Conservation (phyloP, 2,329 filamentous ascomycete genomes). For the Aspergillus pseudoglaucus region DNA sequence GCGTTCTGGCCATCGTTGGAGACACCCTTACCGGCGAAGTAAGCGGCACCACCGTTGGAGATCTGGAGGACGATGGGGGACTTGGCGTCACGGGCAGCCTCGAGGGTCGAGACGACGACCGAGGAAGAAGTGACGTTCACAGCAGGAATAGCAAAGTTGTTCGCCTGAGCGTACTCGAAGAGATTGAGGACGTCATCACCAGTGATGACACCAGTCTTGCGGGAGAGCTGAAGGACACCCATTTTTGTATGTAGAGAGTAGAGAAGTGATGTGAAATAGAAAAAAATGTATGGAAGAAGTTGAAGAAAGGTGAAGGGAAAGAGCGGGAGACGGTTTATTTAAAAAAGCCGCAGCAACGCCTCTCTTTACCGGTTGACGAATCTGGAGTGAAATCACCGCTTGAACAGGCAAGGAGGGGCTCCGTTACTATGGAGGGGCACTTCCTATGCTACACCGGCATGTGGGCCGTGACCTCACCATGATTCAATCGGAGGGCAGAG, state of each 20-base stretch:
- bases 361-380: conserved; percentile 22
- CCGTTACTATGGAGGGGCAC: conserved; percentile 11
- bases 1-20: conserved; percentile 77
- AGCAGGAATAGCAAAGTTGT: conserved; percentile 82
- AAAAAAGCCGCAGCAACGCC: conserved; percentile 3
- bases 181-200: conserved; percentile 63
- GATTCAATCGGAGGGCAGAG: conserved; percentile 12
- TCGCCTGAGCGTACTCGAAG: conserved; percentile 84
- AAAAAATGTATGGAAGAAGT: background rate
- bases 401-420: conserved; percentile 4
- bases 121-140: conserved; percentile 94
- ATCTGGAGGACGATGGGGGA: conserved; percentile 88
- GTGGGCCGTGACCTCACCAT: conserved; percentile 21
- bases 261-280: conserved; percentile 1
- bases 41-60: conserved; percentile 88
- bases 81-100: conserved; percentile 89
- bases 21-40: conserved; percentile 87
- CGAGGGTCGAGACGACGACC: conserved; percentile 76
- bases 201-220: conserved; percentile 61
- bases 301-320: background rate
- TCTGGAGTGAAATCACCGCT: conserved; percentile 5
- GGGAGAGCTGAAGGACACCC: conserved; percentile 48
- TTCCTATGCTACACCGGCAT: conserved; percentile 23
- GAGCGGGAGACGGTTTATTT: background rate
- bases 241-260: conserved; percentile 20